Base-by-base conservation (phyloP, 1,284 basidiomycete genomes). In the Moesziomyces parantarcticus region DNA sequence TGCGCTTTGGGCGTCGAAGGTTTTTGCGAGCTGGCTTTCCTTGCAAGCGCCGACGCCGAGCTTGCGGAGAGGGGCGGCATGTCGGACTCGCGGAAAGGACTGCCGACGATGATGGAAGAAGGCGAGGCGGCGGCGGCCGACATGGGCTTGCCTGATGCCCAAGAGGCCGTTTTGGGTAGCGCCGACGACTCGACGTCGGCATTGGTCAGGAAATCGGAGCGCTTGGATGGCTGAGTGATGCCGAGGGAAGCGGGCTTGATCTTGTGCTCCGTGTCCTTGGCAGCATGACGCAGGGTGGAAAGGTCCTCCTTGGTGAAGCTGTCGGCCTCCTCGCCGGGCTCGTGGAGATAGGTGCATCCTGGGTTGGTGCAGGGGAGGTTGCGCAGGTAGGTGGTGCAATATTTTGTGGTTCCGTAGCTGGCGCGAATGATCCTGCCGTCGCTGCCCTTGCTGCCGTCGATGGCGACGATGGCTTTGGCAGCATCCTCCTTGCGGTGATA, bases 301-400 rank as follows among this genome's bases (percentile, higher is more conserved):
- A 83, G 73, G 46, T 83, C 82, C 49, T 83, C 82, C 47, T 83
- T 83, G 14, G 82, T 83, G 51, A 83, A 97, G 76, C 92, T 94
- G 84, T 99, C 97, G 60, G 93, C 93, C 84, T 99, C 96, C 77
- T 98, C 97, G 21, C 95, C 96, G 90, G 94, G 96, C 84, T 99
- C 97, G 84, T 99, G 97, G 55, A 97, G 86, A 83, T 93, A 93
- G 88, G 95, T 92, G 85, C 96, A 99, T 64, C 89, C 90, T 76
- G 92, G 90, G 82, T 94, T 93, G 55, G 90, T 89, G 85, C 97
- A 99, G 64, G 89, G 89, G 47, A 89, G 88, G 22, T 93, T 91
- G 50, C 95, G 92, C 73, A 99, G 87, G 84, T 97, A 99, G 11
- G 91, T 88, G 88, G 98, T 95, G 85, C 97, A 99, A 84, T 99